Evolutionary conservation across 208 protist genomes (phyloP).

Genomic region (Leishmania tarentolae): DNA sequence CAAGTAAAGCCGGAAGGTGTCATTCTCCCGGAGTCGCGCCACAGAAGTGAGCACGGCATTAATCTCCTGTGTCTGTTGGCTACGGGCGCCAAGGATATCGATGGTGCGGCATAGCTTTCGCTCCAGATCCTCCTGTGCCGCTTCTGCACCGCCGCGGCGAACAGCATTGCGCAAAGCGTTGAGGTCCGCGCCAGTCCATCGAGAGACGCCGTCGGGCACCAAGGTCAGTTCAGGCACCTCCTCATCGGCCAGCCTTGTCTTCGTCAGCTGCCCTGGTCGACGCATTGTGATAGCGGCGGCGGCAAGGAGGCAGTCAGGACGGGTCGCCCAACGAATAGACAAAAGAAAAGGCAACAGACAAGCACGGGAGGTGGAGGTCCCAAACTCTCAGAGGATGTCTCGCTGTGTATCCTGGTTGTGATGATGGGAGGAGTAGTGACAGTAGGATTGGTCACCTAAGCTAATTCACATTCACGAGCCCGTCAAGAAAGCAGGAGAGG

Average conservation of each 20-base stretch:
- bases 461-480: too few species aligned
- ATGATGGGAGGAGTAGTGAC: background rate
- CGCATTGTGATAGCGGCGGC: slow-evolving; percentile 8
- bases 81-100: slow-evolving; percentile 71
- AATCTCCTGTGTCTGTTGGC: slow-evolving; percentile 60
- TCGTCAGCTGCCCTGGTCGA: slow-evolving; percentile 1
- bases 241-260: slow-evolving; percentile 11
- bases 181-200: slow-evolving; percentile 54
- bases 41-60: slow-evolving; percentile 68
- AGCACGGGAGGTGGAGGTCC: background rate
- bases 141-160: slow-evolving; percentile 13
- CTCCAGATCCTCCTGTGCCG: slow-evolving; percentile 25
- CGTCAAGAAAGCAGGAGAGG: too few species aligned
- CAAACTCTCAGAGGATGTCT: background rate
- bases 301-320: background rate
- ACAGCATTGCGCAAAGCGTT: slow-evolving; percentile 32
- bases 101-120: slow-evolving; percentile 66
- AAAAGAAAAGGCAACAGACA: background rate
- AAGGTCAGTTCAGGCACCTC: slow-evolving; percentile 31
- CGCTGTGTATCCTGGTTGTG: too few species aligned
- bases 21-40: slow-evolving; percentile 52
- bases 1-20: slow-evolving; percentile 71
- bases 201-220: slow-evolving; percentile 60
- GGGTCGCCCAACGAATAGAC: background rate
- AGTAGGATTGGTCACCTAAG: too few species aligned